phyloP scores from a whole-genome alignment of 2,329 filamentous ascomycete genomes.

The Colletotrichum sp. region DNA sequence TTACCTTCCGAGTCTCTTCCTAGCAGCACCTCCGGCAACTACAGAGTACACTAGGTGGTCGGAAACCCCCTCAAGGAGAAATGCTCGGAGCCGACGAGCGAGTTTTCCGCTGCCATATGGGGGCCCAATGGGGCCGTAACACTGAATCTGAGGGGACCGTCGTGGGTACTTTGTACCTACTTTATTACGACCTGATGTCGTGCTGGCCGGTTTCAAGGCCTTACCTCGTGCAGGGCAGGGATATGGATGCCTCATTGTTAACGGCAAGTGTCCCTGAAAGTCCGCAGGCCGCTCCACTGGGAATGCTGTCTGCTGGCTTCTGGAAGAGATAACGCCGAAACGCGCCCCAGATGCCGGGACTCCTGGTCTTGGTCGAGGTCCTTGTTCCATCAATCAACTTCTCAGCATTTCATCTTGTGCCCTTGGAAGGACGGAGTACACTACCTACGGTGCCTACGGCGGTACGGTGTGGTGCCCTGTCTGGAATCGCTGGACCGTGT shows the following conservation, averaged over 20 bases:
- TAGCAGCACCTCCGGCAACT: background rate
- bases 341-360: background rate
- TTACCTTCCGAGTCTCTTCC: background rate
- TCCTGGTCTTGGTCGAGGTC: background rate
- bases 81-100: conserved; percentile 15
- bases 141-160: conserved; percentile 10
- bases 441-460: no score
- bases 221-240: conserved; percentile 11
- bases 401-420: background rate
- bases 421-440: background rate
- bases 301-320: background rate
- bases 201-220: conserved; percentile 13
- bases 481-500: background rate
- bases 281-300: background rate
- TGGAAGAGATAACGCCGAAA: background rate
- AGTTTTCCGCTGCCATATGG: background rate
- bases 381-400: background rate
- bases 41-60: background rate
- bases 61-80: background rate
- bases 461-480: background rate
- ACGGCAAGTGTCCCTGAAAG: conserved; percentile 3
- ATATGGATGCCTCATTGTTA: background rate
- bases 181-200: conserved; percentile 16
- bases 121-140: background rate
- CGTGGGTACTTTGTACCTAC: background rate